Percentiles rank a stretch among this genome's conserved stretches.
These are phyloP conservation scores for Dianthus caryophyllus DNA, from an alignment of 148 eudicot genomes.

Conservation along the genomic window DNA sequence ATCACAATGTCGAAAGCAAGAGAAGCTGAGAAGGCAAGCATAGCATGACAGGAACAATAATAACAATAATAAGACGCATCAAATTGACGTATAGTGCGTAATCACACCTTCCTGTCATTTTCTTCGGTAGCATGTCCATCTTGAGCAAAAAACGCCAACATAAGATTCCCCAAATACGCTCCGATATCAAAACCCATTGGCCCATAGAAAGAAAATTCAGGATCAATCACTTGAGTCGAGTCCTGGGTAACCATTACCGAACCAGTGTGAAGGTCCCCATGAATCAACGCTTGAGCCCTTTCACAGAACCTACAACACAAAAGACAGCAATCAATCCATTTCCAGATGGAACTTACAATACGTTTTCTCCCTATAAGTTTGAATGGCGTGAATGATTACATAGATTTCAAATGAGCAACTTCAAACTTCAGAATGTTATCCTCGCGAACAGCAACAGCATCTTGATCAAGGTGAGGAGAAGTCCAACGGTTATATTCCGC, in stretches of 20 bases:
- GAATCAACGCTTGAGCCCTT: slow-evolving; percentile 87
- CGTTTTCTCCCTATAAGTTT: background rate
- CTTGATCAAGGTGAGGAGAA: slow-evolving; percentile 81
- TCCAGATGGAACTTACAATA: background rate
- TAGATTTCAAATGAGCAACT: slow-evolving; percentile 81
- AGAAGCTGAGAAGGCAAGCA: background rate
- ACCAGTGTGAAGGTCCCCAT: slow-evolving; percentile 94
- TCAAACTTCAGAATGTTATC: slow-evolving; percentile 74
- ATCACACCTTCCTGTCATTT: slow-evolving; percentile 57
- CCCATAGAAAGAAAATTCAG: slow-evolving; percentile 89
- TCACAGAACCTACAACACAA: slow-evolving; percentile 72
- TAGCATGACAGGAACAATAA: background rate
- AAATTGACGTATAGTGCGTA: slow-evolving; percentile 1
- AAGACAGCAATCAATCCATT: slow-evolving; percentile 1
- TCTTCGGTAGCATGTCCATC: slow-evolving; percentile 66
- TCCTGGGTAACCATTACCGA: slow-evolving; percentile 83
- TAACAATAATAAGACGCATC: background rate
- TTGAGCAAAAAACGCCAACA: slow-evolving; percentile 85
- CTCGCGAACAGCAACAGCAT: slow-evolving; percentile 82
- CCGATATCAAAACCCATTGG: slow-evolving; percentile 97
- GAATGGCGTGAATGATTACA: slow-evolving; percentile 31
- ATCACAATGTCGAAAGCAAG: background rate
- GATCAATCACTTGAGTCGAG: slow-evolving; percentile 94
- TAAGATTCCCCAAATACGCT: slow-evolving; percentile 79
- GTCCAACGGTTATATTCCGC: slow-evolving; percentile 78